These are phyloP conservation scores for Rhododendron williamsianum DNA, from an alignment of 148 eudicot genomes.

Conservation along the genomic window DNA sequence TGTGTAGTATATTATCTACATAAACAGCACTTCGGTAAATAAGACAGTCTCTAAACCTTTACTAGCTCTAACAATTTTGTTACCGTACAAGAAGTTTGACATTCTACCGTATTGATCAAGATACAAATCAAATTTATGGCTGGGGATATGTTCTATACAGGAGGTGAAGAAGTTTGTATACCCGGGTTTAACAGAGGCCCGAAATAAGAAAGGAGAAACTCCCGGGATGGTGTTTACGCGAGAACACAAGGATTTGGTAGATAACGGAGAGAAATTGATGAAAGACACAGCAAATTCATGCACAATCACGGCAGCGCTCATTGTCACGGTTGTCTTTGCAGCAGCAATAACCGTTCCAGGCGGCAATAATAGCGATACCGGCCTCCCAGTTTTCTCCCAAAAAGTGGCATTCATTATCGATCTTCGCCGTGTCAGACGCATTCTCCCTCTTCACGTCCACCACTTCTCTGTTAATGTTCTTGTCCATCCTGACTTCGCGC, in stretches of 20 bases:
- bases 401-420: background rate
- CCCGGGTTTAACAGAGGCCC: background rate
- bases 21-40: no score
- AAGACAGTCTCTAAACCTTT: no score
- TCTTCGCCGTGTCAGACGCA: background rate
- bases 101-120: no score
- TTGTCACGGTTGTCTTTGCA: background rate
- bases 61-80: no score
- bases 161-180: background rate
- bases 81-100: no score
- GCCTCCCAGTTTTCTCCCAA: background rate
- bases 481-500: background rate
- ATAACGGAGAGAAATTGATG: background rate
- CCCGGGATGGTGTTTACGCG: background rate
- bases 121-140: no score
- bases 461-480: background rate
- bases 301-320: background rate
- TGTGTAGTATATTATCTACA: no score
- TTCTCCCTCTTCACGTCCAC: background rate
- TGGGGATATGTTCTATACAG: no score
- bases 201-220: background rate
- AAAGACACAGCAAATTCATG: conserved; percentile 4
- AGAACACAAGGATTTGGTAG: background rate
- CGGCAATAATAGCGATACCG: background rate
- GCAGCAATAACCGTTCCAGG: background rate